phyloP scores from a whole-genome alignment of 2,329 filamentous ascomycete genomes.

The Fusarium sp. region DNA sequence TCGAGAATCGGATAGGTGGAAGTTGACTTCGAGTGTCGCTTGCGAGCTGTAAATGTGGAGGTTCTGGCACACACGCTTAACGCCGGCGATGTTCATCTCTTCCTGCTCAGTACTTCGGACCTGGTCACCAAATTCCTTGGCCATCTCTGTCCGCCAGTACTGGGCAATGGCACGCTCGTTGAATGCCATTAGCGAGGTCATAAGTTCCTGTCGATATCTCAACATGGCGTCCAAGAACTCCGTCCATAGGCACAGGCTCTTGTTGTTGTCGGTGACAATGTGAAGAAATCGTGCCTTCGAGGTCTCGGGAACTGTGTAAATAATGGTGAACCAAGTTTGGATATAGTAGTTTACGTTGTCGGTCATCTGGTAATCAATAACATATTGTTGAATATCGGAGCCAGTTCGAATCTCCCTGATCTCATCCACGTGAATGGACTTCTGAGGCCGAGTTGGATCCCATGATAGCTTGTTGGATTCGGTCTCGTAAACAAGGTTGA shows the following conservation, averaged over 20 bases:
- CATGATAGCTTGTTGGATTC: constrained; percentile 89
- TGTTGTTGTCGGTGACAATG: constrained; percentile 81
- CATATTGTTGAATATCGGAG: constrained; percentile 87
- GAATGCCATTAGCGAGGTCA: constrained; percentile 89
- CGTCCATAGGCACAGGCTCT: constrained; percentile 83
- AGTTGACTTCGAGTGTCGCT: constrained; percentile 78
- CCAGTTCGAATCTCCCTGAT: constrained; percentile 91
- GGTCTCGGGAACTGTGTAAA: constrained; percentile 84
- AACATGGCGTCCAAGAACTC: constrained; percentile 86
- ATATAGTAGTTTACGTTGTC: constrained; percentile 65
- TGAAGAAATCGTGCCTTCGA: constrained; percentile 90
- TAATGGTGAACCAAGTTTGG: constrained; percentile 86
- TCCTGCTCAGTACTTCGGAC: constrained; percentile 70
- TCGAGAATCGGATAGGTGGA: constrained; percentile 77
- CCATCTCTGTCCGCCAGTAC: constrained; percentile 90
- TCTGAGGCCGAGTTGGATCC: constrained; percentile 82
- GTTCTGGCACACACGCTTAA: constrained; percentile 87
- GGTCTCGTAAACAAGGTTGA: constrained; percentile 80
- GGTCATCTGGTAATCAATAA: constrained; percentile 81
- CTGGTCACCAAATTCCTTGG: constrained; percentile 70
- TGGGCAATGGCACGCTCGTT: constrained; percentile 83
- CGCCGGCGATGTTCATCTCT: constrained; percentile 80
- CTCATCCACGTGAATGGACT: constrained; percentile 93
- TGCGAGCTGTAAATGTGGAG: constrained; percentile 92
- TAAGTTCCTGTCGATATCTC: constrained; percentile 87